A percentile compares a stretch with the other conserved stretches of the same genome.
Conservation (phyloP, 2,329 filamentous ascomycete genomes). For the Pseudocercospora macadamiae region DNA sequence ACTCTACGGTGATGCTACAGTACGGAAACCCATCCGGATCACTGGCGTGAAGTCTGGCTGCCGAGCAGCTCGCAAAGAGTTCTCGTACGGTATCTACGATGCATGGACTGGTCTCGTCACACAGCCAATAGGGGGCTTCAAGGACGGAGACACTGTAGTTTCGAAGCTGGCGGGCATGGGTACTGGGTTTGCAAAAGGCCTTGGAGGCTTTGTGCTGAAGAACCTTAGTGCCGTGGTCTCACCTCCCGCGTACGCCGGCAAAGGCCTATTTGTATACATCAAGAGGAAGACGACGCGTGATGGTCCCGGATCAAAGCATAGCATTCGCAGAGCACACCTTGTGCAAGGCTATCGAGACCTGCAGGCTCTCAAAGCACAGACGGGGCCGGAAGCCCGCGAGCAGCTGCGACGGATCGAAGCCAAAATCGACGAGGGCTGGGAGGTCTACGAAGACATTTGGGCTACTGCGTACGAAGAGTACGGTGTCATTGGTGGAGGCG, state of each 20-base stretch:
- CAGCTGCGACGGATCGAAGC: constrained; percentile 24
- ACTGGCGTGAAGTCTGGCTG: constrained; percentile 75
- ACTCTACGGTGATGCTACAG: constrained; percentile 80
- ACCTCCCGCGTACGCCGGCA: constrained; percentile 79
- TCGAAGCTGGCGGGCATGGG: constrained; percentile 37
- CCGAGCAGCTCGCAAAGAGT: constrained; percentile 69
- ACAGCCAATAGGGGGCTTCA: constrained; percentile 72
- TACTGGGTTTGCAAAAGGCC: constrained; percentile 74
- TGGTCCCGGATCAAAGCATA: constrained; percentile 32
- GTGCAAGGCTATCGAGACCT: constrained; percentile 37
- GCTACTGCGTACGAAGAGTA: constrained; percentile 27
- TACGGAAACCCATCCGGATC: constrained; percentile 75
- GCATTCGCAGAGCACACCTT: constrained; percentile 37
- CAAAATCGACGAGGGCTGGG: constrained; percentile 36
- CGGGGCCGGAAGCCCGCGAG: constrained; percentile 18
- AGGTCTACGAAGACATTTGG: constrained; percentile 40
- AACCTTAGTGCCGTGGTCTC: constrained; percentile 69
- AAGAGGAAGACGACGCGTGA: constrained; percentile 52
- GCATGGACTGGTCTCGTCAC: constrained; percentile 79
- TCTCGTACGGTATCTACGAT: constrained; percentile 69
- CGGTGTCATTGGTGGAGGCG: constrained; percentile 24
- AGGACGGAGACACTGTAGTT: constrained; percentile 48
- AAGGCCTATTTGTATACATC: constrained; percentile 78
- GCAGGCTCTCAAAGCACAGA: constrained; percentile 24
- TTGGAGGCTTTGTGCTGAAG: constrained; percentile 80